Evolutionary conservation across 2,329 filamentous ascomycete species (phyloP).

Genomic region (Cryphonectria naterciae): DNA sequence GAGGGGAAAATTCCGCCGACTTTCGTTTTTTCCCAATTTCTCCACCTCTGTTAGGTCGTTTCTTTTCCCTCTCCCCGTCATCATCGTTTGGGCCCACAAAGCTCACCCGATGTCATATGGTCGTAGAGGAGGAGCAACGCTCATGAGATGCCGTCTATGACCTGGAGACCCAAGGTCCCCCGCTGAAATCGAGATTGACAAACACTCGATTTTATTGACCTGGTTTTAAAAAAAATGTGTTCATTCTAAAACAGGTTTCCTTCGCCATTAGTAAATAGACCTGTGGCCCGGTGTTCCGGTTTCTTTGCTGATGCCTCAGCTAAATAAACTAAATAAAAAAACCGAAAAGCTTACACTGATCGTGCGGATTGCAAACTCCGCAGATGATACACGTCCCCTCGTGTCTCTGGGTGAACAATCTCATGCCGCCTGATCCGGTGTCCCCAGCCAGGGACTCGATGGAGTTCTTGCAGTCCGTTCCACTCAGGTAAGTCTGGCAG

Average conservation of each 20-base stretch:
- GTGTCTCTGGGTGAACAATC: constrained; percentile 8
- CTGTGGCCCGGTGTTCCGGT: background rate
- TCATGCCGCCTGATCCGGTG: constrained; percentile 18
- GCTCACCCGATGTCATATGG: background rate
- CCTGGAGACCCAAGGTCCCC: background rate
- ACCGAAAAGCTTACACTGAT: constrained; percentile 12
- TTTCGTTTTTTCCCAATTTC: background rate
- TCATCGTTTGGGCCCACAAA: background rate
- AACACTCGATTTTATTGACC: background rate
- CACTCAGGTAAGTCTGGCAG: background rate
- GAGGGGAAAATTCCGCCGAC: background rate
- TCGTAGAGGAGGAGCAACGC: background rate
- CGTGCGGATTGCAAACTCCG: constrained; percentile 17
- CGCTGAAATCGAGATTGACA: background rate
- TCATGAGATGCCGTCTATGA: background rate
- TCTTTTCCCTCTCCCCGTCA: background rate
- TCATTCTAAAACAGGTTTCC: background rate
- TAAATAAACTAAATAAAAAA: background rate
- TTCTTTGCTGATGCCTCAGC: background rate
- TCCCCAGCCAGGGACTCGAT: constrained; percentile 13
- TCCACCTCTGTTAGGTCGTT: background rate
- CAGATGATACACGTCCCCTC: constrained; percentile 11
- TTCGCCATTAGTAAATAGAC: background rate
- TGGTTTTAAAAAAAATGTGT: background rate
- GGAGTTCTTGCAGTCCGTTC: constrained; percentile 18